A percentile compares a stretch with the other conserved stretches of the same genome.
phyloP scores from a whole-genome alignment of 176 grass and related monocot species.

The Ananas comosus region DNA sequence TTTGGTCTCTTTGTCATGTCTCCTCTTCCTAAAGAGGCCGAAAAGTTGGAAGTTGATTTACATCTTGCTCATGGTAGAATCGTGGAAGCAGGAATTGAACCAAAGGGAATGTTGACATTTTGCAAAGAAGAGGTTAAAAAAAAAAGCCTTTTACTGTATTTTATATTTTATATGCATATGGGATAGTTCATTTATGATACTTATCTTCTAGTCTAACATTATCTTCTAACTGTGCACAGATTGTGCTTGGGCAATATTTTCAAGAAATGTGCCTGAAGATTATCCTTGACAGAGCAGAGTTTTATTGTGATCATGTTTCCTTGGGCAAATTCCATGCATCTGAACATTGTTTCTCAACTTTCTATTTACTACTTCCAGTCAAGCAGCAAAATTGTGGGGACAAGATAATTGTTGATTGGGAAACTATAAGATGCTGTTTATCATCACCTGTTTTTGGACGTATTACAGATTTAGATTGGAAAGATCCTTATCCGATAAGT shows the following conservation, averaged over 20 bases:
- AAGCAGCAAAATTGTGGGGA: conserved; percentile 42
- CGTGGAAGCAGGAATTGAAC: conserved; percentile 56
- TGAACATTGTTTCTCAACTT: conserved; percentile 42
- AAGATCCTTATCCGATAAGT: conserved; percentile 20
- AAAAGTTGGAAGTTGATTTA: conserved; percentile 71
- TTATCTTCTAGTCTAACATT: neutral
- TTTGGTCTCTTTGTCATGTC: conserved; percentile 85
- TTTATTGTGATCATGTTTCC: conserved; percentile 41
- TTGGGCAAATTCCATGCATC: conserved; percentile 31
- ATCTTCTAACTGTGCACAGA: conserved; percentile 33
- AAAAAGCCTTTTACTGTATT: conserved; percentile 4
- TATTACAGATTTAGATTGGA: conserved; percentile 19
- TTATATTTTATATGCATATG: neutral
- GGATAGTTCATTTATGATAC: neutral
- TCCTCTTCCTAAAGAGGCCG: conserved; percentile 66
- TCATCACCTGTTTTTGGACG: conserved; percentile 62
- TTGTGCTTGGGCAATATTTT: conserved; percentile 62
- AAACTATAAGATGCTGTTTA: conserved; percentile 59
- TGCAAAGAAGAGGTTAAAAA: conserved; percentile 49
- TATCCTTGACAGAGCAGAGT: conserved; percentile 74
- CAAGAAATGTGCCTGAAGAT: conserved; percentile 94
- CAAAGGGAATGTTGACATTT: conserved; percentile 47
- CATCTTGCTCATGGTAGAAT: conserved; percentile 75
- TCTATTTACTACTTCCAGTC: conserved; percentile 82
- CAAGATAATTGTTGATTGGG: conserved; percentile 67